phyloP scores from a whole-genome alignment of 2,329 filamentous ascomycete genomes.

The Juglanconis oblonga region DNA sequence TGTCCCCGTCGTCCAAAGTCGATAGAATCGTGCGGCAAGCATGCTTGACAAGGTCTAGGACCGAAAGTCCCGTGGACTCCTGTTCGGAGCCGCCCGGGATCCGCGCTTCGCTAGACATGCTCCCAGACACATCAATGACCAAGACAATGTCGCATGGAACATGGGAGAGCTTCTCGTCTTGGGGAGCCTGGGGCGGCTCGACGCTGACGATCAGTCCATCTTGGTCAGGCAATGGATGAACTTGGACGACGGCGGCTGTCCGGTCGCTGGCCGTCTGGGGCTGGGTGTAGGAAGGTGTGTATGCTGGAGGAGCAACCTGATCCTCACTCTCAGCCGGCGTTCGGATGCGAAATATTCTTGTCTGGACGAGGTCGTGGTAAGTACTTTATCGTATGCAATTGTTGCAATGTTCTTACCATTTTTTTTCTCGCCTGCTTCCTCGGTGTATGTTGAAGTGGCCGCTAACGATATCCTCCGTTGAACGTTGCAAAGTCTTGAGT shows the following conservation, averaged over 20 bases:
- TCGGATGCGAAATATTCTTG: not conserved
- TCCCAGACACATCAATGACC: slow-evolving; percentile 59
- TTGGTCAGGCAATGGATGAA: slow-evolving; percentile 37
- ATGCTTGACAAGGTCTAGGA: slow-evolving; percentile 60
- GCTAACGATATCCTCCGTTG: too few relatives aligned
- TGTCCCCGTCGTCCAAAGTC: slow-evolving; percentile 51
- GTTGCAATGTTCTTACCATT: not conserved
- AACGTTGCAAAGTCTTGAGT: not conserved
- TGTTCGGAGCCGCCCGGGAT: slow-evolving; percentile 36
- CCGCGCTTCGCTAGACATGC: slow-evolving; percentile 49
- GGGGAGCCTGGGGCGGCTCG: slow-evolving; percentile 39
- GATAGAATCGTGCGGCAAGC: slow-evolving; percentile 54
- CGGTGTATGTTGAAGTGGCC: not conserved
- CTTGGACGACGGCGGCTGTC: slow-evolving; percentile 20
- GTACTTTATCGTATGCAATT: not conserved
- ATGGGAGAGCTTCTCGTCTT: slow-evolving; percentile 28
- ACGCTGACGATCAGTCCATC: slow-evolving; percentile 46
- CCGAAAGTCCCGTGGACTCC: slow-evolving; percentile 49
- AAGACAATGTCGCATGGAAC: slow-evolving; percentile 59
- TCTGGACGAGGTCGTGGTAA: not conserved
- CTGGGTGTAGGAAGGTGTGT: not conserved
- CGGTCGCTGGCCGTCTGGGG: not conserved
- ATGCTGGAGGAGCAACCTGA: not conserved
- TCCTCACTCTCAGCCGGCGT: not conserved
- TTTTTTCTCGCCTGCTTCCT: not conserved